Percentiles rank a stretch among this genome's conserved stretches.
Conservation (phyloP, 2,329 filamentous ascomycete genomes). For the Aspergillus brunneoviolaceus region DNA sequence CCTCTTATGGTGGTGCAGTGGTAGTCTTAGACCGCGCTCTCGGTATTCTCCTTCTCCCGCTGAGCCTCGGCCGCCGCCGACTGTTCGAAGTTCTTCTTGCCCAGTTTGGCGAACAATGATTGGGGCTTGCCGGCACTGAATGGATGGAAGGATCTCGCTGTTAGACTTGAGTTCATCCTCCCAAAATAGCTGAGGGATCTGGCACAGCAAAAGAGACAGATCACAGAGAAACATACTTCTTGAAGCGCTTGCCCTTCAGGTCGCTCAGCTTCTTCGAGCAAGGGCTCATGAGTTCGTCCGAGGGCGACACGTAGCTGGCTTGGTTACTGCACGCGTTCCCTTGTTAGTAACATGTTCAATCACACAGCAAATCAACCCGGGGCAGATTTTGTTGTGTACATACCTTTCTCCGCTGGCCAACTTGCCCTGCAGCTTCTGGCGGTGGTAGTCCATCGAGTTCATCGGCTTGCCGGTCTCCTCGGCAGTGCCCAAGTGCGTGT, state of each 20-base stretch:
- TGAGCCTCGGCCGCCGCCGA: conserved; percentile 22
- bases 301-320: conserved; percentile 48
- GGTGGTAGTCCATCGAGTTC: conserved; percentile 46
- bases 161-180: neutral
- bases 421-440: conserved; percentile 44
- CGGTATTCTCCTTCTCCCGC: conserved; percentile 6
- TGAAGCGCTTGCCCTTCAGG: conserved; percentile 51
- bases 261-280: conserved; percentile 52
- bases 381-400: conserved; percentile 11
- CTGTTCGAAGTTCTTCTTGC: conserved; percentile 47
- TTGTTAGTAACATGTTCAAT: neutral
- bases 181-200: neutral
- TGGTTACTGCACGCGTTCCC: conserved; percentile 23
- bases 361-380: neutral
- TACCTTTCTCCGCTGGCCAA: conserved; percentile 41
- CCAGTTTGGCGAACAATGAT: conserved; percentile 48
- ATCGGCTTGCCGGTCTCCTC: conserved; percentile 27
- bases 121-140: conserved; percentile 43
- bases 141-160: neutral
- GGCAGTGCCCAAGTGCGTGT: conserved; percentile 36
- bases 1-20: too few species aligned
- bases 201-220: neutral
- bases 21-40: conserved; percentile 4
- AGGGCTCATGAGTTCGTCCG: conserved; percentile 51
- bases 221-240: conserved; percentile 38